These are phyloP conservation scores for Aspergillus sclerotioniger DNA, from an alignment of 495 filamentous ascomycete genomes.

Conservation along the genomic window DNA sequence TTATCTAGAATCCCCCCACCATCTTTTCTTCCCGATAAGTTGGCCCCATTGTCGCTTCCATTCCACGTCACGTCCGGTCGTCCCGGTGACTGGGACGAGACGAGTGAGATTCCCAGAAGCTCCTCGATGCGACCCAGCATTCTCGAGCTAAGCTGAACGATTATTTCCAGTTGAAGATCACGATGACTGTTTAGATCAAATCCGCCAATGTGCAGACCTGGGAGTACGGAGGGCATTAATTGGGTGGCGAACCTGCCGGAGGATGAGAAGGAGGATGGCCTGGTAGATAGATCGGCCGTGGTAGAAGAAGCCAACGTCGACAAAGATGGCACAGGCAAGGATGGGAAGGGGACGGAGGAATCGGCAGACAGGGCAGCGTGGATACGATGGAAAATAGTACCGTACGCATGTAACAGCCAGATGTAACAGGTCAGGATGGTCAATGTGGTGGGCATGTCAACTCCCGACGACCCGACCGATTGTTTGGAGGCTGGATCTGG, in stretches of 20 bases:
- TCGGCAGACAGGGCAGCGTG: neutral
- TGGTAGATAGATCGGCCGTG: neutral
- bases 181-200: neutral
- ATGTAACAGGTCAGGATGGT: neutral
- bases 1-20: neutral
- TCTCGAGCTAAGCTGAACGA: neutral
- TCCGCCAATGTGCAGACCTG: conserved; percentile 2
- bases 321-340: too few species aligned
- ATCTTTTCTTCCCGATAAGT: neutral
- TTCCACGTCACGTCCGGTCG: neutral
- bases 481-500: too few species aligned
- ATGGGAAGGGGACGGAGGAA: neutral
- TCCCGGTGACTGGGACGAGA: neutral
- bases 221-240: neutral
- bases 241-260: neutral
- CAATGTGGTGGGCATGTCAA: neutral
- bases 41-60: neutral
- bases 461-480: too few species aligned
- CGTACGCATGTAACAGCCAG: neutral
- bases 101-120: neutral
- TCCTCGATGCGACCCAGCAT: neutral
- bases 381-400: neutral
- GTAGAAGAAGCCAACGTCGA: too few species aligned
- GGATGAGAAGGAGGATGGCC: neutral
- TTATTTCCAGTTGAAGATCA: neutral